Conservation (phyloP, 164 flowering plant genomes). For the Cinnamomum micranthum region DNA sequence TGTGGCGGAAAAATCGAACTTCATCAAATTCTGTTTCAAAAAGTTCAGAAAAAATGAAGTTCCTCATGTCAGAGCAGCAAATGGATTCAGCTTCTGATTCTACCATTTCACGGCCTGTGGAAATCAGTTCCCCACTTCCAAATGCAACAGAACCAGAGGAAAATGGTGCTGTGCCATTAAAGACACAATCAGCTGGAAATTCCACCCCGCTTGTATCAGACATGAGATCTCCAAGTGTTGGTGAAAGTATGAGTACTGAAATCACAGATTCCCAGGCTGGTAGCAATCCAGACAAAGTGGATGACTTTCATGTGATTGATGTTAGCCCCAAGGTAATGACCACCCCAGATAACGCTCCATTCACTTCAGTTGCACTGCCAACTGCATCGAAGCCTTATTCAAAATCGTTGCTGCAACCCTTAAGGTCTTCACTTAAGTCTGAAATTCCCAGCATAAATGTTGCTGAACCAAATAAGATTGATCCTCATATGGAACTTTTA, state of each 20-base stretch:
- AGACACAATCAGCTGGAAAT: constrained; percentile 9
- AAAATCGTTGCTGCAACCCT: neutral
- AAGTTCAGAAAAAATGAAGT: constrained; percentile 19
- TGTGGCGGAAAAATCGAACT: constrained; percentile 44
- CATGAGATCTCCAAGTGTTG: neutral
- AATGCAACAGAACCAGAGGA: neutral
- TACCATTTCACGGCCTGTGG: constrained; percentile 2
- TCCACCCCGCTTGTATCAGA: constrained; percentile 10
- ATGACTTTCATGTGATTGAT: neutral
- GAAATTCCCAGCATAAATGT: neutral
- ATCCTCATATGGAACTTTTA: constrained; percentile 4
- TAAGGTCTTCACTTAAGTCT: neutral
- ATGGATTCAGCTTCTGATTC: constrained; percentile 16
- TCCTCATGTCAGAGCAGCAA: constrained; percentile 14
- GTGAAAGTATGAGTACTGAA: constrained; percentile 5
- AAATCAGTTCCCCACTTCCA: constrained; percentile 2
- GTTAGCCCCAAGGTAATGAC: constrained; percentile 4
- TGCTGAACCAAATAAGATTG: constrained; percentile 14
- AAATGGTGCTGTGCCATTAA: neutral
- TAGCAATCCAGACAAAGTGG: constrained; percentile 3
- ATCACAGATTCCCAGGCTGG: constrained; percentile 12
- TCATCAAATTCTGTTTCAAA: constrained; percentile 20
- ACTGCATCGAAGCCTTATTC: constrained; percentile 4
- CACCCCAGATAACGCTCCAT: constrained; percentile 5
- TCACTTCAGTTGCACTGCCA: constrained; percentile 12